Evolutionary conservation across 2,329 filamentous ascomycete genomes (phyloP), one percentile per base, ranked within the genome.

Genomic region (Acephala macrosclerotiorum): DNA sequence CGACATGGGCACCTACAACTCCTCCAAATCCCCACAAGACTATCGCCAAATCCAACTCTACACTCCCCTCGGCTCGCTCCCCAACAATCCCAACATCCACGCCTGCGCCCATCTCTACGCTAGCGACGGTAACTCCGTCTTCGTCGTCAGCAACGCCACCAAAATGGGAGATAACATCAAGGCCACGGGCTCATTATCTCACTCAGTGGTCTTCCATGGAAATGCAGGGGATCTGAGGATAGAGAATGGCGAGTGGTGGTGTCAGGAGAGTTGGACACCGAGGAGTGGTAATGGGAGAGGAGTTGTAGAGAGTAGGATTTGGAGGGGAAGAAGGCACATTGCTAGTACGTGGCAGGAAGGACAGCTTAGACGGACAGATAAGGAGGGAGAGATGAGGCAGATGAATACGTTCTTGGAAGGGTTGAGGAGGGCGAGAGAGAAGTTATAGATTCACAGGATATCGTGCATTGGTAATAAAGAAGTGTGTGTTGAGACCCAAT

Each of bases 61-160:
- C 69, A 75, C 78, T 2, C 72, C 82, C 0, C 77, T 81, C 26
- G 82, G 81, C 65, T 74, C 80, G 66, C 76, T 79, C 12, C 66
- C 75, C 68, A 77, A 73, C 66, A 78, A 74, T 58, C 80, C 84
- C 36, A 88, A 88, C 68, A 74, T 88, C 20, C 85, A 87, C 68
- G 82, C 84, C 0, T 85, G 83, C 69, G 85, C 84, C 2, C 86
- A 88, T 73, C 77, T 87, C 51, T 88, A 86, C 70, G 82, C 85
- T 0, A 84, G 82, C 38, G 86, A 87, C 69, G 80, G 82, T 26
- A 87, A 87, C 64, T 83, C 82, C 20, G 75, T 87, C 14, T 82
- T 83, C 73, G 75, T 86, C 53, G 80, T 86, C 1, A 78, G 83
- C 2, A 83, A 83, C 25, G 81, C 84, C 18, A 72, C 84, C n/a